Evolutionary conservation across 768 basidiomycete genomes (phyloP).

Genomic region (Calocera viscosa): DNA sequence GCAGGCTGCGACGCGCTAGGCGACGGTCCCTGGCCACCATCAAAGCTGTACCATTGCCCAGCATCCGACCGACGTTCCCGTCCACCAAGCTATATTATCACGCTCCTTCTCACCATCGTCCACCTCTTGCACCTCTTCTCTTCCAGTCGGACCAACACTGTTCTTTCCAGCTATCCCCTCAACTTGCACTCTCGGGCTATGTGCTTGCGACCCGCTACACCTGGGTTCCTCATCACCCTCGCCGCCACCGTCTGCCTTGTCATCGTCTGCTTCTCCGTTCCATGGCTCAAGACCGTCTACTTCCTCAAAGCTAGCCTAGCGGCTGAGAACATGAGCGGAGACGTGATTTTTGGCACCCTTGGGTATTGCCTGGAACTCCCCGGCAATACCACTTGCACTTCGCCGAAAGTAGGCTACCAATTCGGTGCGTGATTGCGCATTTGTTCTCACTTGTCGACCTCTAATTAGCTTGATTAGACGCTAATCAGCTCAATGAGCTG

Average conservation of each 20-base stretch:
- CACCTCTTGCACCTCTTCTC: too few relatives aligned
- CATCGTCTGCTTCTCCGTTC: constrained; percentile 81
- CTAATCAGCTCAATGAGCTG: constrained; percentile 64
- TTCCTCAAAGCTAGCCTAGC: constrained; percentile 65
- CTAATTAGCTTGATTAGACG: neutral
- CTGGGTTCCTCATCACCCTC: constrained; percentile 75
- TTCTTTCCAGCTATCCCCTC: neutral
- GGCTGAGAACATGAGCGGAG: constrained; percentile 38
- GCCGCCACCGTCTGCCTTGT: constrained; percentile 67
- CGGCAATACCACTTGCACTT: constrained; percentile 54
- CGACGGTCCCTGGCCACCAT: too few relatives aligned
- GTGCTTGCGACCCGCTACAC: constrained; percentile 67
- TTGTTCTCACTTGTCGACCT: constrained; percentile 7
- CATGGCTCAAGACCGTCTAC: constrained; percentile 75
- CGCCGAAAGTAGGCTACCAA: constrained; percentile 71
- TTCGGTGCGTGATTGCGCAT: constrained; percentile 47
- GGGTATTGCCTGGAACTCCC: constrained; percentile 67
- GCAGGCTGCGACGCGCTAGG: too few relatives aligned
- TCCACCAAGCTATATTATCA: too few relatives aligned
- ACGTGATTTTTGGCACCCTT: constrained; percentile 74
- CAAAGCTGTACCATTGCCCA: too few relatives aligned
- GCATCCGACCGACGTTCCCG: too few relatives aligned
- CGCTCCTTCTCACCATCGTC: too few relatives aligned
- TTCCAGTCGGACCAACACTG: neutral
- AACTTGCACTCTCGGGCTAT: constrained; percentile 15